Conservation (phyloP, 1,284 basidiomycete genomes). For the Sporisorium scitamineum region DNA sequence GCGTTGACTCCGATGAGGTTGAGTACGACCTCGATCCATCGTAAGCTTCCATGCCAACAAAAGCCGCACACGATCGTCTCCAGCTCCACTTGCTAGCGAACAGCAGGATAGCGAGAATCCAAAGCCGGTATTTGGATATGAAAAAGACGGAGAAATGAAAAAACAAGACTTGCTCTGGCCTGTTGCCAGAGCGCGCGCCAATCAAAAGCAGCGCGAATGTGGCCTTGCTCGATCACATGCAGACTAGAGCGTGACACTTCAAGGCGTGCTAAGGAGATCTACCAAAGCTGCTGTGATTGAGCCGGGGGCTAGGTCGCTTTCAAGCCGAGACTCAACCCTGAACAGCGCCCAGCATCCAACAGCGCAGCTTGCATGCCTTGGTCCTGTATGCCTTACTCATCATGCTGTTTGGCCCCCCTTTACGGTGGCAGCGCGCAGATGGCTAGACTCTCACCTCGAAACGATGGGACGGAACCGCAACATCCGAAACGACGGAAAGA, state of each 20-base stretch:
- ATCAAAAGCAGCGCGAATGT: not conserved
- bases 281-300: not conserved
- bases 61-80: too few species aligned
- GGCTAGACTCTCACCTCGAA: too few species aligned
- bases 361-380: not conserved
- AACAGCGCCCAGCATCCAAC: not conserved
- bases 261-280: not conserved
- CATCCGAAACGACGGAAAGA: not conserved
- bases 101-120: too few species aligned
- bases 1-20: too few species aligned
- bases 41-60: too few species aligned
- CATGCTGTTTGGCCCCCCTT: not conserved
- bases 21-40: too few species aligned
- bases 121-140: too few species aligned
- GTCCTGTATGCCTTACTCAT: not conserved
- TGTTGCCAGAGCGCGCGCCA: not conserved
- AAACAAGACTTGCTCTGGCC: conserved; percentile 3
- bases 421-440: too few species aligned
- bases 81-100: too few species aligned
- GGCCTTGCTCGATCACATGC: conserved; percentile 16
- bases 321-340: not conserved
- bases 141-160: not conserved
- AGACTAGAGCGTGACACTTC: conserved; percentile 5
- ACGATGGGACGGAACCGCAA: too few species aligned
- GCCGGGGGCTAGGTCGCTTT: not conserved